A percentile compares a stretch with the other conserved stretches of the same genome.
Evolutionary conservation across 139 green algal genomes (phyloP).

Genomic region (Edaphochlamys debaryana): DNA sequence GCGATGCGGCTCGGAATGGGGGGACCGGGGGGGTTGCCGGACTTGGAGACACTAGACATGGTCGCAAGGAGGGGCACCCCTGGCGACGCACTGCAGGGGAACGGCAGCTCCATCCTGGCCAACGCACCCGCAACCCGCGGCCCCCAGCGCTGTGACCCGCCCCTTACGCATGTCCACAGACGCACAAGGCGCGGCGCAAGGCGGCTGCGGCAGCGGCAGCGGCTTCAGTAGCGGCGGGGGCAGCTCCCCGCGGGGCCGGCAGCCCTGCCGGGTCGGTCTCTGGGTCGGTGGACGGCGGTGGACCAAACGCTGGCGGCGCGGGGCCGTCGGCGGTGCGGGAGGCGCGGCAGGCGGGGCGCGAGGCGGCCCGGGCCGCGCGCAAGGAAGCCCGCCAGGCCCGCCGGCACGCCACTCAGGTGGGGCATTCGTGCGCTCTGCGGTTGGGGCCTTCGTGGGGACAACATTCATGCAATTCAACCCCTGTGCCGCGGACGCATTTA

Average conservation of each 20-base stretch:
- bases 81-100: not conserved
- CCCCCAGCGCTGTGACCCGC: no score
- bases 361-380: constrained; percentile 1
- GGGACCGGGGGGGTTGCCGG: not conserved
- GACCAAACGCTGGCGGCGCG: no score
- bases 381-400: constrained; percentile 14
- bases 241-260: no score
- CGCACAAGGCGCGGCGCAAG: not conserved
- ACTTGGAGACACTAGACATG: not conserved
- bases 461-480: no score
- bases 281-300: no score
- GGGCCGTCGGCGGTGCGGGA: not conserved
- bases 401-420: constrained; percentile 17
- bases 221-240: not conserved
- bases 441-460: no score
- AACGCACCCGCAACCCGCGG: no score
- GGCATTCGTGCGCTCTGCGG: not conserved
- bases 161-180: not conserved
- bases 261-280: no score
- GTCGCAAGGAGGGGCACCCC: not conserved
- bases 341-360: not conserved
- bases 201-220: not conserved
- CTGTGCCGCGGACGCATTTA: no score
- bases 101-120: no score
- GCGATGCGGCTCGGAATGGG: not conserved